phyloP scores from a whole-genome alignment of 2,329 filamentous ascomycete species.

The Sporothrix pallida region DNA sequence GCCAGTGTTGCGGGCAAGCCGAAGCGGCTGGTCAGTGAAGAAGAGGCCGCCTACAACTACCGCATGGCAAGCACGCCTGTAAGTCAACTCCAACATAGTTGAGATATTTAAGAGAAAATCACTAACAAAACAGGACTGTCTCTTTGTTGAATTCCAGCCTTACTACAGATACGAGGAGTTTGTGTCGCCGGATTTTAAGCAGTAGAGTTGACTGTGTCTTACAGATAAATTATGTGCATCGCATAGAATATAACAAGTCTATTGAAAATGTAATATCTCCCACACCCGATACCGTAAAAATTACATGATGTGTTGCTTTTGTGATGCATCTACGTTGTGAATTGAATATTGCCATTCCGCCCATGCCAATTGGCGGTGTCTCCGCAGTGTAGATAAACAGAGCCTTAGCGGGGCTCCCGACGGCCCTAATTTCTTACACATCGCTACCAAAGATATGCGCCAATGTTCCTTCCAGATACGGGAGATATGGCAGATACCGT shows the following conservation, averaged over 20 bases:
- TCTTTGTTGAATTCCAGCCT: slow-evolving; percentile 60
- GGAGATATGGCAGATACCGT: slow-evolving; percentile 10
- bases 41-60: slow-evolving; percentile 45
- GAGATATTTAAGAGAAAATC: no score
- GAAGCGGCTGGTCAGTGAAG: slow-evolving; percentile 45
- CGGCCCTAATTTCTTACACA: background rate
- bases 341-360: no score
- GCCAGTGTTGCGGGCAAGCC: slow-evolving; percentile 43
- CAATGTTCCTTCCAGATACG: background rate
- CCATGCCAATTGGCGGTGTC: background rate
- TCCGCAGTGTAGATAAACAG: slow-evolving; percentile 17
- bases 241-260: no score
- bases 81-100: background rate
- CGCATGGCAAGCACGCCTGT: slow-evolving; percentile 39
- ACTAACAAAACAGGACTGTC: slow-evolving; percentile 44
- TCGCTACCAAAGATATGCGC: slow-evolving; percentile 10
- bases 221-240: no score
- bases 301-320: no score
- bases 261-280: no score
- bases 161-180: slow-evolving; percentile 54
- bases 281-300: no score
- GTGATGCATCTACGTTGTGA: no score
- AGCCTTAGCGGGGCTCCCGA: slow-evolving; percentile 1
- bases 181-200: slow-evolving; percentile 33
- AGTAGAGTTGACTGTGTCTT: background rate